Conservation (phyloP, 257 asterid genomes). For the Solanum raphanifolium region DNA sequence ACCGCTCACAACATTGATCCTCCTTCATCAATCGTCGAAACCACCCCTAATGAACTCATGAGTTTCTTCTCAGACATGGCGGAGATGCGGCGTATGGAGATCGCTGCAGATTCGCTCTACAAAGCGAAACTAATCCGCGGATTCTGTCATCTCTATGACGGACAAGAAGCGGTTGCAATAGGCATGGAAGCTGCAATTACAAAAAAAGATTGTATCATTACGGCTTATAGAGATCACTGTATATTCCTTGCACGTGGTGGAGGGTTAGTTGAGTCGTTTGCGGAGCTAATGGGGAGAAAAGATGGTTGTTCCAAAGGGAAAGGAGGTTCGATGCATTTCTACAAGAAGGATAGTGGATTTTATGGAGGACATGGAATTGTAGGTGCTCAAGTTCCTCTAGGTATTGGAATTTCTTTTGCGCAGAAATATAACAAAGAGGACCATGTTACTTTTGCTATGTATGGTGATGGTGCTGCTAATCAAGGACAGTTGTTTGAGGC, state of each 20-base stretch:
- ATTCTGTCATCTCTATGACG: slow-evolving; percentile 92
- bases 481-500: slow-evolving; percentile 99
- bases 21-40: slow-evolving; percentile 73
- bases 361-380: slow-evolving; percentile 97
- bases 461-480: slow-evolving; percentile 98
- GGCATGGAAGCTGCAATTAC: slow-evolving; percentile 97
- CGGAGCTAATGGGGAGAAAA: slow-evolving; percentile 90
- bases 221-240: slow-evolving; percentile 79
- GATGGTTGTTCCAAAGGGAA: slow-evolving; percentile 90
- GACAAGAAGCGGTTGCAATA: slow-evolving; percentile 84
- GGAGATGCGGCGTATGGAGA: slow-evolving; percentile 85
- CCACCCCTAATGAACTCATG: slow-evolving; percentile 58
- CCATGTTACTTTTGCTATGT: slow-evolving; percentile 66
- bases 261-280: slow-evolving; percentile 48
- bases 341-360: slow-evolving; percentile 75
- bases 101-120: slow-evolving; percentile 93
- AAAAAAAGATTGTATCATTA: slow-evolving; percentile 56
- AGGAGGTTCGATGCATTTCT: slow-evolving; percentile 97
- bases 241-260: slow-evolving; percentile 77
- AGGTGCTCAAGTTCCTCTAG: slow-evolving; percentile 92
- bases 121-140: slow-evolving; percentile 90
- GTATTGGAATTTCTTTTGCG: slow-evolving; percentile 80
- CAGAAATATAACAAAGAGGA: slow-evolving; percentile 93
- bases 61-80: slow-evolving; percentile 79
- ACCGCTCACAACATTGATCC: slow-evolving; percentile 82